phyloP scores from a whole-genome alignment of 176 grass and related monocot genomes.

The Musa troglodytarum region DNA sequence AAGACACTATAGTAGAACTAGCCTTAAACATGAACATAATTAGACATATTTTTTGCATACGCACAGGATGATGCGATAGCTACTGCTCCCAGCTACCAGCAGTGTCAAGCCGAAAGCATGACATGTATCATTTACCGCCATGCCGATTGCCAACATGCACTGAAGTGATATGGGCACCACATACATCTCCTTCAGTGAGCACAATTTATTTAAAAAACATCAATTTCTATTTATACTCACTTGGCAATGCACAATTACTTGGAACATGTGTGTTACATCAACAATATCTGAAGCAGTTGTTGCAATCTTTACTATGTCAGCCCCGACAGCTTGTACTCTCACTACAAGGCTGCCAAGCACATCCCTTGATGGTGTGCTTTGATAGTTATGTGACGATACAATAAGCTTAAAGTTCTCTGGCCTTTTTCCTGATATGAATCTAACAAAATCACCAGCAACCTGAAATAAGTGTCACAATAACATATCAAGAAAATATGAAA shows the following conservation, averaged over 20 bases:
- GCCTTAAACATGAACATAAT: too few species aligned
- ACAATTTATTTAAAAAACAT: too few species aligned
- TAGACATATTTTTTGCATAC: too few species aligned
- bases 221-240: conserved; percentile 29
- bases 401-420: conserved; percentile 79
- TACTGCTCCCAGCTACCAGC: too few species aligned
- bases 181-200: not conserved
- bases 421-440: conserved; percentile 63
- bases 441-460: conserved; percentile 71
- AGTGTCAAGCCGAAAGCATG: too few species aligned
- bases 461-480: conserved; percentile 14
- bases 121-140: too few species aligned
- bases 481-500: not conserved
- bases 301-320: conserved; percentile 89
- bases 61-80: too few species aligned
- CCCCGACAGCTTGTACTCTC: conserved; percentile 65
- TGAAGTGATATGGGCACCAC: too few species aligned
- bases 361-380: conserved; percentile 65
- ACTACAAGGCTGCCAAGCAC: conserved; percentile 53
- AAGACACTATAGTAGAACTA: too few species aligned
- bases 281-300: conserved; percentile 77
- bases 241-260: conserved; percentile 59
- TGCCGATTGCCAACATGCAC: too few species aligned
- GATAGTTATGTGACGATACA: conserved; percentile 85
- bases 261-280: conserved; percentile 80